Percentiles rank a stretch among this genome's conserved stretches.
These are phyloP conservation scores for Oryza coarctata DNA, from an alignment of 176 grass and related monocot species.

Conservation along the genomic window DNA sequence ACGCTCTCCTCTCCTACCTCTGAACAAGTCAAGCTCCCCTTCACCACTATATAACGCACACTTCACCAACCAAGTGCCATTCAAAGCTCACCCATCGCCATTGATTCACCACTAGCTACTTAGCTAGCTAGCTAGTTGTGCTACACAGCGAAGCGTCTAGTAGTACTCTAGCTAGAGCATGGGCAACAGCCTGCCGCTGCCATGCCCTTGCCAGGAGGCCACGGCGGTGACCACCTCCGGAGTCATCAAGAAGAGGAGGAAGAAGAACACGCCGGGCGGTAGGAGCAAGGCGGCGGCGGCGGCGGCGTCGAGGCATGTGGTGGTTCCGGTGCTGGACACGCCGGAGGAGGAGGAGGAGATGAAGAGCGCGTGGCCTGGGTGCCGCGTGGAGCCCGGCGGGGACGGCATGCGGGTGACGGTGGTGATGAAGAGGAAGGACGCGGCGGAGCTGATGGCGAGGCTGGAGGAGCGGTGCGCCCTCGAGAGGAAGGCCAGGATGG, in stretches of 20 bases:
- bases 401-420: slow-evolving; percentile 40
- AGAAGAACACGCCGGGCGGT: not conserved
- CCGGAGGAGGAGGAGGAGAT: not conserved
- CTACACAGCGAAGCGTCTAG: not conserved
- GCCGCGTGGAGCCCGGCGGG: slow-evolving; percentile 6
- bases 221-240: not conserved
- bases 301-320: not conserved
- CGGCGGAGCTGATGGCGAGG: slow-evolving; percentile 43
- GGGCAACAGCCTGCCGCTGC: slow-evolving; percentile 42
- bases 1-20: not conserved
- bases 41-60: not conserved
- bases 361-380: slow-evolving; percentile 14
- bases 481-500: slow-evolving; percentile 3
- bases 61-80: not conserved
- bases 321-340: slow-evolving; percentile 18
- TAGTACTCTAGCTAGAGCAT: not conserved
- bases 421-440: slow-evolving; percentile 57
- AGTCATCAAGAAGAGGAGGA: not conserved
- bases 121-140: not conserved
- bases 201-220: slow-evolving; percentile 9
- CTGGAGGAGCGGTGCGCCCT: slow-evolving; percentile 5
- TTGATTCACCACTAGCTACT: not conserved
- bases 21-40: not conserved
- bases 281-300: not conserved
- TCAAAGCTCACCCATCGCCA: not conserved